These are phyloP conservation scores for Erysimum cheiri DNA, from an alignment of 441 rosid species.

Conservation along the genomic window DNA sequence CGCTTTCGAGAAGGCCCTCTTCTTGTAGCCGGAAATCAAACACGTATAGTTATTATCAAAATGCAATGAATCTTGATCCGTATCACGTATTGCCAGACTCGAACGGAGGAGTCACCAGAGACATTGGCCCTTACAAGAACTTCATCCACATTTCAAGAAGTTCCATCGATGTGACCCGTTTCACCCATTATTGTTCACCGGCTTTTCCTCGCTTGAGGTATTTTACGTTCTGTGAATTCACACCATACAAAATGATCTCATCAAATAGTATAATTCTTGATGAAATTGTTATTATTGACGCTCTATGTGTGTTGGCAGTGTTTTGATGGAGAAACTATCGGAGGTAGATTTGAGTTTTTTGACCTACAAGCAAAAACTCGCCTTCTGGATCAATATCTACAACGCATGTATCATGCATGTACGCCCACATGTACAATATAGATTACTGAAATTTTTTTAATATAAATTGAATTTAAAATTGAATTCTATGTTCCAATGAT, in stretches of 20 bases:
- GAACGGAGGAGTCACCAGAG: conserved; percentile 56
- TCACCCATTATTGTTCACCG: conserved; percentile 48
- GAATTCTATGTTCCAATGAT: conserved; percentile 21
- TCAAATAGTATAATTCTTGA: background rate
- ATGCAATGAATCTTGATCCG: conserved; percentile 67
- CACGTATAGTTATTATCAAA: conserved; percentile 45
- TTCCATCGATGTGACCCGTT: conserved; percentile 55
- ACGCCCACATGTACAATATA: conserved; percentile 35
- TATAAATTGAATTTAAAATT: background rate
- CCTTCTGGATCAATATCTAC: conserved; percentile 90
- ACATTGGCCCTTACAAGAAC: conserved; percentile 82
- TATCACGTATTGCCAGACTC: conserved; percentile 64
- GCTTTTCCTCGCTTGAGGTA: conserved; percentile 69
- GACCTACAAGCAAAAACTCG: conserved; percentile 90
- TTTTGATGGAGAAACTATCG: conserved; percentile 63
- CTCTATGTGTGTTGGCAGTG: conserved; percentile 51
- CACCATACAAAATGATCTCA: background rate
- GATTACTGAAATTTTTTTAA: background rate
- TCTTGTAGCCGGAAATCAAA: conserved; percentile 57
- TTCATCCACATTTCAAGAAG: conserved; percentile 71
- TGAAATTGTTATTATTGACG: too few relatives aligned
- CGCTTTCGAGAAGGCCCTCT: conserved; percentile 38
- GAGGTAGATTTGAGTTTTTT: conserved; percentile 71
- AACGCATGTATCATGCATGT: conserved; percentile 96
- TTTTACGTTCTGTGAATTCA: background rate